phyloP scores from a whole-genome alignment of 116 monocot species.

The Phalaenopsis hybrid region DNA sequence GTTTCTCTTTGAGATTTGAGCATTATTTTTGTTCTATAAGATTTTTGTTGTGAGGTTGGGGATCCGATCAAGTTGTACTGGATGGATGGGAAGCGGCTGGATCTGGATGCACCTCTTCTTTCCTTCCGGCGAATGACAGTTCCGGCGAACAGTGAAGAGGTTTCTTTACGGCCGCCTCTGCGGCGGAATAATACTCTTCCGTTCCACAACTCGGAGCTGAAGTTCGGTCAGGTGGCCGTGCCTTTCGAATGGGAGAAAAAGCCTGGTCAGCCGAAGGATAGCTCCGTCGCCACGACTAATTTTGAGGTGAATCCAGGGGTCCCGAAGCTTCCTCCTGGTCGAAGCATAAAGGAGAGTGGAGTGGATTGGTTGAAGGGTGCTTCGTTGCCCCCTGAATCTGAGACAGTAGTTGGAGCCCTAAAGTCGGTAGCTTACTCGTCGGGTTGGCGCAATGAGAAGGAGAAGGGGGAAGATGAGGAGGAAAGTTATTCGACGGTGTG shows the following conservation, averaged over 20 bases:
- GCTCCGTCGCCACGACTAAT: background rate
- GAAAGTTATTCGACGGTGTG: background rate
- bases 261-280: slow-evolving; percentile 61
- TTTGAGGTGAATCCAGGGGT: background rate
- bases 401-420: background rate
- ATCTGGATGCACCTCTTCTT: slow-evolving; percentile 51
- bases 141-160: too few relatives aligned
- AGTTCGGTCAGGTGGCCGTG: slow-evolving; percentile 48
- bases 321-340: slow-evolving; percentile 23
- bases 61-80: background rate
- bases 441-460: background rate
- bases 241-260: slow-evolving; percentile 80
- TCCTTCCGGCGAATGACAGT: slow-evolving; percentile 40
- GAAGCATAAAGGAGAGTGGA: background rate
- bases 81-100: slow-evolving; percentile 41
- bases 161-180: background rate
- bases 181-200: slow-evolving; percentile 28
- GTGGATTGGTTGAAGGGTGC: background rate
- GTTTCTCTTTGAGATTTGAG: background rate
- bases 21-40: background rate
- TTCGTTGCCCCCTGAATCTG: background rate
- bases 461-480: background rate
- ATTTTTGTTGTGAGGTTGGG: background rate
- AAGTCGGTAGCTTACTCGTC: background rate
- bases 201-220: slow-evolving; percentile 51